Evolutionary conservation across 345 rosid species (phyloP), one percentile per base, ranked within the genome.

Genomic region (Arabis alpina): DNA sequence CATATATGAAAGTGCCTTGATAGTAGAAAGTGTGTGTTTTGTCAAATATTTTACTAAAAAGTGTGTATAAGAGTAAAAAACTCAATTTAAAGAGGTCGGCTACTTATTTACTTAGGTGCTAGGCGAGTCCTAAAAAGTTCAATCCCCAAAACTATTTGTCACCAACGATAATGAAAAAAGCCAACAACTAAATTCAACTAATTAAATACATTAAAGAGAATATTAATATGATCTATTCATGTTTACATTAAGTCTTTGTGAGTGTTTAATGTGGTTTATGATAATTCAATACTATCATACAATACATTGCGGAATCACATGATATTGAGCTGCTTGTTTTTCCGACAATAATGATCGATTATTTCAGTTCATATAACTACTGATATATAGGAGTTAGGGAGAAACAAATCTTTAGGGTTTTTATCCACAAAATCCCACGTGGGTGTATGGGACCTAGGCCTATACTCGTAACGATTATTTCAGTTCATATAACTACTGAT

Each of bases 341-440:
- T 24, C 15, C 0, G 3, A 19, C 60, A 4, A 23, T 39, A 41
- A 64, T 37, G 48, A 7, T 28, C 32, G 19, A 42, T 54, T 43
- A 13, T 54, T 28, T 8, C 32, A 19, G 45, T 52, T 43, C 27
- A n/a, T n/a, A 24, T 6, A 27, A 47, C 14, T n/a, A n/a, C n/a
- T n/a, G n/a, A n/a, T n/a, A n/a, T n/a, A n/a, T n/a, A n/a, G n/a
- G n/a, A n/a, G n/a, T n/a, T n/a, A n/a, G n/a, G n/a, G n/a, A n/a
- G n/a, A n/a, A n/a, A n/a, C n/a, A n/a, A n/a, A n/a, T n/a, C n/a
- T 36, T 16, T 50, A 60, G 72, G 55, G 51, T 36, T 37, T 41
- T 39, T 66, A 61, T 58, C 49, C 15, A 14, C 47, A n/a, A 36
- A 61, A 56, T 49, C 72, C 79, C 87, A 81, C 84, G 84, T 79